phyloP scores from a whole-genome alignment of 805 yeast species.

The Scheffersomyces coipomensis region DNA sequence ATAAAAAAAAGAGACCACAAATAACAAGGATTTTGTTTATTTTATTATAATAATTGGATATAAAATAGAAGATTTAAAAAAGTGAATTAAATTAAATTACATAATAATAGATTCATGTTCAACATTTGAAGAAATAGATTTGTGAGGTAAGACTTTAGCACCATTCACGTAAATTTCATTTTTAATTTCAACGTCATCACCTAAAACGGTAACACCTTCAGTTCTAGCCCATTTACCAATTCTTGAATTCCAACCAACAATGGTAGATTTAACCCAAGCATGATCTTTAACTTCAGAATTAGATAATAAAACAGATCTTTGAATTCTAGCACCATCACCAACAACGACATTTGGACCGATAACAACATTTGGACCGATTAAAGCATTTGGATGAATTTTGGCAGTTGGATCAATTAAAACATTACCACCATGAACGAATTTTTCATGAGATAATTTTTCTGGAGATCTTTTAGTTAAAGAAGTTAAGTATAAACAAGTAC shows the following conservation, averaged over 20 bases:
- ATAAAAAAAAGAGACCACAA: no score
- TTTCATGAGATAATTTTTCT: constrained; percentile 62
- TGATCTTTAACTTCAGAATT: constrained; percentile 94
- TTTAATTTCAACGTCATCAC: constrained; percentile 98
- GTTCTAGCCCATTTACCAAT: constrained; percentile 99
- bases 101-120: constrained; percentile 98
- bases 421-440: constrained; percentile 83
- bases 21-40: no score
- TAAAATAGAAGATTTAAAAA: not conserved
- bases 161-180: constrained; percentile 99
- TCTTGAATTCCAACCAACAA: constrained; percentile 98
- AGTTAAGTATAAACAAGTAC: constrained; percentile 88
- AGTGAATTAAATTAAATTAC: constrained; percentile 43
- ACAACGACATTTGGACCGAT: constrained; percentile 94
- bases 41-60: no score
- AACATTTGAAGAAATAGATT: constrained; percentile 91
- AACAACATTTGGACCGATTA: constrained; percentile 97
- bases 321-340: constrained; percentile 98
- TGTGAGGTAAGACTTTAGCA: constrained; percentile 98
- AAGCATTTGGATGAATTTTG: constrained; percentile 85
- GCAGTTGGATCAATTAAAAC: constrained; percentile 95
- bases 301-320: constrained; percentile 88
- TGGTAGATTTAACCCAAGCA: constrained; percentile 96
- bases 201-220: constrained; percentile 95
- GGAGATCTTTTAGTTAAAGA: constrained; percentile 82